Evolutionary conservation across 495 filamentous ascomycete genomes (phyloP).

Genomic region (Penicillium herquei): DNA sequence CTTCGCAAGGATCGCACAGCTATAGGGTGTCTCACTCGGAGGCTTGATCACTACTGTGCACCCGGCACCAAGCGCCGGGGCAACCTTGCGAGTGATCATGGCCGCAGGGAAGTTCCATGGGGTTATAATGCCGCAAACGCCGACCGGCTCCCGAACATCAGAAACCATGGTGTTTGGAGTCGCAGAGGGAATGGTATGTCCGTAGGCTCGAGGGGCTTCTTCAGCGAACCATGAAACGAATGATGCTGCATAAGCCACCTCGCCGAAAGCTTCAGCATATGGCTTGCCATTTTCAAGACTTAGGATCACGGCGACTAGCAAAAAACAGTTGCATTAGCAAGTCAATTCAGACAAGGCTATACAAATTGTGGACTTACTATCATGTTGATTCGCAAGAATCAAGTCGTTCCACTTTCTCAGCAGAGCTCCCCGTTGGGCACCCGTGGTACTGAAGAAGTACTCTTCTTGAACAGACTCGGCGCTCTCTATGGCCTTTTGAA

Average conservation of each 20-base stretch:
- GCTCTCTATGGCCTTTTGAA: conserved; percentile 24
- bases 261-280: conserved; percentile 57
- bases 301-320: conserved; percentile 23
- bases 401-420: conserved; percentile 79
- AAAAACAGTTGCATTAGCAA: neutral
- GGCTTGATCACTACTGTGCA: conserved; percentile 51
- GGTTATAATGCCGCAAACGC: conserved; percentile 35
- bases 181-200: conserved; percentile 64
- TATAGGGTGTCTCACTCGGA: conserved; percentile 49
- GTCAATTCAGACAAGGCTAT: neutral
- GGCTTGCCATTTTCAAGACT: conserved; percentile 63
- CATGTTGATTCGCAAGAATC: conserved; percentile 74
- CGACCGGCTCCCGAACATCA: conserved; percentile 34
- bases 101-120: conserved; percentile 84
- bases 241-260: conserved; percentile 59
- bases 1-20: conserved; percentile 42
- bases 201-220: conserved; percentile 60
- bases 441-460: conserved; percentile 11
- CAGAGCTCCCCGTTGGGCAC: conserved; percentile 25
- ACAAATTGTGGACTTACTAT: conserved; percentile 56
- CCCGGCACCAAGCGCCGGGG: conserved; percentile 50
- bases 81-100: conserved; percentile 81
- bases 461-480: conserved; percentile 16
- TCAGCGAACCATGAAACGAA: conserved; percentile 69
- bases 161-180: conserved; percentile 40